Conservation (phyloP, 108 stramenopile genomes). For the Thalassiosira profunda region DNA sequence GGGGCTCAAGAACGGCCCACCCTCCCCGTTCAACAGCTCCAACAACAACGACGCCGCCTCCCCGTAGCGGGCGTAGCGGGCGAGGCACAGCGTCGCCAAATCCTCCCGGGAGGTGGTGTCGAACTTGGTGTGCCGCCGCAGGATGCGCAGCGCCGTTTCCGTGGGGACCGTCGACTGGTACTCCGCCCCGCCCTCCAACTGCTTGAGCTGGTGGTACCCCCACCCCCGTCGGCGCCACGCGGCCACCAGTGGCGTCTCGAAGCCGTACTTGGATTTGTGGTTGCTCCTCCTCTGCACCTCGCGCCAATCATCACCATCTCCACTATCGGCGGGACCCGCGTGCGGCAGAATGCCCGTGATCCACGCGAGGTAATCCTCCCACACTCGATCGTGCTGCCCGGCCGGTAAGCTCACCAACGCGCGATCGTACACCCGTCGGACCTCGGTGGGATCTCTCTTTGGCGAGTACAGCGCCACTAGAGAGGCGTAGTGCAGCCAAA, state of each 20-base stretch:
- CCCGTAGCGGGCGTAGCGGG: constrained; percentile 59
- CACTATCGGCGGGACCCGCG: background rate
- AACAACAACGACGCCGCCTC: constrained; percentile 92
- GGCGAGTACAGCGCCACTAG: constrained; percentile 33
- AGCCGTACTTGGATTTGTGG: constrained; percentile 48
- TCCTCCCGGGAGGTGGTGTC: constrained; percentile 47
- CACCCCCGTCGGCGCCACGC: constrained; percentile 44
- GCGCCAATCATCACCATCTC: background rate
- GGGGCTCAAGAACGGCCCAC: constrained; percentile 52
- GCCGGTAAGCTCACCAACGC: constrained; percentile 94
- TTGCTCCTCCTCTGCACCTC: constrained; percentile 17
- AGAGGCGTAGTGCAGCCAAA: constrained; percentile 90
- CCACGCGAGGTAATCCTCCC: constrained; percentile 82
- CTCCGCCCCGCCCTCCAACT: background rate
- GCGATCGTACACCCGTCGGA: constrained; percentile 89
- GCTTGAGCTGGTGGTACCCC: constrained; percentile 14
- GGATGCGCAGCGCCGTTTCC: constrained; percentile 42
- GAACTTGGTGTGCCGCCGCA: constrained; percentile 48
- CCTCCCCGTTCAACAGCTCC: constrained; percentile 82
- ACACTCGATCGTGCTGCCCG: constrained; percentile 92
- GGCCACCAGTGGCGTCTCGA: constrained; percentile 34
- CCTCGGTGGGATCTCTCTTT: constrained; percentile 37
- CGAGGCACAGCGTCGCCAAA: constrained; percentile 36
- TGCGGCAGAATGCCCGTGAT: constrained; percentile 68
- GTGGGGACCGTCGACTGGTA: constrained; percentile 35